Evolutionary conservation across 768 basidiomycete genomes (phyloP).

Genomic region (Dictyophora rubrovolvata): DNA sequence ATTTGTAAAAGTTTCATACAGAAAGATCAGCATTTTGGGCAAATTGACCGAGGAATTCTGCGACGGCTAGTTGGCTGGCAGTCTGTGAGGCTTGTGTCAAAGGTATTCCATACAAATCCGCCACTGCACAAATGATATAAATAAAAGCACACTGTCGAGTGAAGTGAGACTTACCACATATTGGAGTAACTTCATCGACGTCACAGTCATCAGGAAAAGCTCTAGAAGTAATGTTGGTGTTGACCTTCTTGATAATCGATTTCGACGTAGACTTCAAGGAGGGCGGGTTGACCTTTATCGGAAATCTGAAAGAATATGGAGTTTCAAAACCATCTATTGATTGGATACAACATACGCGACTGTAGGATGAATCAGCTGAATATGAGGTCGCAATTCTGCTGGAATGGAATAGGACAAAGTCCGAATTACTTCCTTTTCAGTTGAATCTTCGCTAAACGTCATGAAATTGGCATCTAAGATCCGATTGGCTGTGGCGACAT

Average conservation of each 20-base stretch:
- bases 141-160: background rate
- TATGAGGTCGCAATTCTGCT: conserved; percentile 18
- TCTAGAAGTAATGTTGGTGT: conserved; percentile 16
- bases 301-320: background rate
- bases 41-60: conserved; percentile 26
- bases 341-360: conserved; percentile 13
- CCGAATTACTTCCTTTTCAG: conserved; percentile 22
- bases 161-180: conserved; percentile 13
- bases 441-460: conserved; percentile 22
- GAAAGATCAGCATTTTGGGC: conserved; percentile 16
- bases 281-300: background rate
- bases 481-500: conserved; percentile 26
- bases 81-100: conserved; percentile 21
- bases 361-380: conserved; percentile 25
- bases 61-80: conserved; percentile 21
- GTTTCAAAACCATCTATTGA: background rate
- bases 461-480: conserved; percentile 27
- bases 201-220: conserved; percentile 21
- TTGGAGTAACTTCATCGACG: conserved; percentile 17
- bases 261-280: background rate
- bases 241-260: background rate
- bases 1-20: background rate
- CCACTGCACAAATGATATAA: conserved; percentile 11
- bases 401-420: conserved; percentile 31
- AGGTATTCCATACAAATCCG: conserved; percentile 27